Base-by-base conservation (phyloP, 2,329 filamentous ascomycete genomes). In the Arachnopeziza araneosa region DNA sequence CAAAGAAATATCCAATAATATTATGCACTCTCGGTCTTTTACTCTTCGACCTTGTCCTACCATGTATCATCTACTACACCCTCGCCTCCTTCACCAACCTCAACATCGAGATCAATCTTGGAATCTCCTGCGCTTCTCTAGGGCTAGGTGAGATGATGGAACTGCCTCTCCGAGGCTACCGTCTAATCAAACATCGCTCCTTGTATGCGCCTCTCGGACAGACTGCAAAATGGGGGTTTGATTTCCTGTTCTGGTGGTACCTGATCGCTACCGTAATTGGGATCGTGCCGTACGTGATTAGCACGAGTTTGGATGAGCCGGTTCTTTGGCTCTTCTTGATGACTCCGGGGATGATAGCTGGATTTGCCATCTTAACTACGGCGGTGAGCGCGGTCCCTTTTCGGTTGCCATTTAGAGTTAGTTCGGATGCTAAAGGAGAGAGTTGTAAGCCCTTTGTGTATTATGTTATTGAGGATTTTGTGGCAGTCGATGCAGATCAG, bases 241-340 rank as follows among this genome's bases (percentile, higher is more conserved):
- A 63, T 52, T 60, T 63, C 44, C 24, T 60, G 9, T 58, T 60
- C 50, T 63, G 60, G 58, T 60, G 57, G 58, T 60, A 60, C 26
- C 23, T 57, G 14, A 17, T 58, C 12, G 58, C 57, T 4, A 63
- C 58, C 1, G 49, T 63, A 14, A 54, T 60, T 19, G 60, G 57
- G 2, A 60, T 60, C 7, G 60, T 63, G n/a, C 60, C 56, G 14
- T 60, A 60, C 44, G 58, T 59, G 9, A 23, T 63, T 2, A 36
- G 50, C 14, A 60, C 60, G 23, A 54, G 49, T 58, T 50, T 60
- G 7, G 55, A 60, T 12, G 51, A 60, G 30, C 55, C 58, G 17
- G 48, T 63, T 7, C 19, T 56, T 8, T 60, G 60, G 60, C 22
- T 63, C 17, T 60, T 63, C 23, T 50, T 60, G 23, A 58, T 60